These are phyloP conservation scores for Leptographium flavum DNA, from an alignment of 2,329 filamentous ascomycete species.

Conservation along the genomic window DNA sequence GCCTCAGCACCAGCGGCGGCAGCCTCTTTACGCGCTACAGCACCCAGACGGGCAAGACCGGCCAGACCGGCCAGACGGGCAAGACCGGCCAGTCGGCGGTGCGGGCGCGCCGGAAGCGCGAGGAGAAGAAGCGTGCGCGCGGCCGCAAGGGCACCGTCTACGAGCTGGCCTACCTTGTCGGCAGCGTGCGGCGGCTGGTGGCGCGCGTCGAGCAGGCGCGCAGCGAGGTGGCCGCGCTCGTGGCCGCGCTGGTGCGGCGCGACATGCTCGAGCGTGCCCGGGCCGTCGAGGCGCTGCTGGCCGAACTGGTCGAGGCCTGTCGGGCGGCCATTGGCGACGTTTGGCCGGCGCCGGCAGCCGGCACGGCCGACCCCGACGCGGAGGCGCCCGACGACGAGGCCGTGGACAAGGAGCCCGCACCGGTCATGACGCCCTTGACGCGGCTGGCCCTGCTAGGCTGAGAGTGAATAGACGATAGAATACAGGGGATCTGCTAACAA, in stretches of 20 bases:
- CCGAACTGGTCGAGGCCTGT: conserved; percentile 61
- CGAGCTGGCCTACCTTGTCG: conserved; percentile 93
- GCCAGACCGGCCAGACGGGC: conserved; percentile 7
- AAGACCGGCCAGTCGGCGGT: conserved; percentile 8
- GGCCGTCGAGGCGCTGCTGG: conserved; percentile 60
- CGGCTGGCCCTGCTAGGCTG: conserved; percentile 36
- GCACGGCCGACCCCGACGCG: not conserved
- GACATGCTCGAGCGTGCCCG: conserved; percentile 79
- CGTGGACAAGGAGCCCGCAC: conserved; percentile 23
- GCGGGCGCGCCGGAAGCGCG: too few species aligned
- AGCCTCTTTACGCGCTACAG: conserved; percentile 89
- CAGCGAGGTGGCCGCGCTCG: conserved; percentile 58
- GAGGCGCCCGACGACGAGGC: not conserved
- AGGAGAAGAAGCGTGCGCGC: conserved; percentile 87
- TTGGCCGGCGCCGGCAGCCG: conserved; percentile 24
- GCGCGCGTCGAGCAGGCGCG: conserved; percentile 64
- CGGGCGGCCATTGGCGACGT: conserved; percentile 54
- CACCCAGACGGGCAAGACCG: conserved; percentile 48
- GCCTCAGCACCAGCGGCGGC: conserved; percentile 67
- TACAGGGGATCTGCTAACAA: not conserved
- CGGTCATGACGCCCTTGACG: conserved; percentile 32
- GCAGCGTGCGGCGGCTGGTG: conserved; percentile 68
- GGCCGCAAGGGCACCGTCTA: conserved; percentile 97
- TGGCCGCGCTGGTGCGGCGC: conserved; percentile 63
- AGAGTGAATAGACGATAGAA: not conserved